Percentiles rank a stretch among this genome's conserved stretches.
Evolutionary conservation across 352 stramenopile genomes (phyloP).

Genomic region (Pelagophyceae sp.): DNA sequence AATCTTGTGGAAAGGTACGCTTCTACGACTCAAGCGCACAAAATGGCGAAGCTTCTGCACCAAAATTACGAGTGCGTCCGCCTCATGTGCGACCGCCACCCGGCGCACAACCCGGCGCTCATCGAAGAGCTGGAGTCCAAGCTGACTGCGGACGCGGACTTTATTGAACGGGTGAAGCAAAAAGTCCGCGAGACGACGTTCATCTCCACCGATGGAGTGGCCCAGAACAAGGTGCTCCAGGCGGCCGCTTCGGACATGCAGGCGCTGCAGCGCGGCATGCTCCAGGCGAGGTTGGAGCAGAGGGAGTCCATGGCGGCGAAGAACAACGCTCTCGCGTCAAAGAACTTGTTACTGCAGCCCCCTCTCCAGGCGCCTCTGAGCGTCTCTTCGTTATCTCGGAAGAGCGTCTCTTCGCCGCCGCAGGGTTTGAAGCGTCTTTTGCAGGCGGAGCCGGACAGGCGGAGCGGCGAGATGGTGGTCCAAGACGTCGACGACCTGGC

Average conservation of each 20-base stretch:
- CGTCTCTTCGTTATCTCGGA: no score
- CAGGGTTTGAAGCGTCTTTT: no score
- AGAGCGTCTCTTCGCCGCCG: no score
- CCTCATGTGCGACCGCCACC: conserved; percentile 31
- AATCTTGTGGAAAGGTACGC: neutral
- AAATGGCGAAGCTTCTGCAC: conserved; percentile 12
- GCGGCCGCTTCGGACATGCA: neutral
- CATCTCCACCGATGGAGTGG: neutral
- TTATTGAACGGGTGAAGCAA: conserved; percentile 27
- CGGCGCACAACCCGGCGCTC: conserved; percentile 29
- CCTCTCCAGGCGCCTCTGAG: no score
- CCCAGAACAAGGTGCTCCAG: neutral
- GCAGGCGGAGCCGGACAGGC: no score
- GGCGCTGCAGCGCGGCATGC: neutral
- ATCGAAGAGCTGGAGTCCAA: conserved; percentile 33
- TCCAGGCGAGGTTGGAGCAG: neutral
- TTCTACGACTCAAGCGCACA: neutral
- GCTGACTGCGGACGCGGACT: conserved; percentile 23
- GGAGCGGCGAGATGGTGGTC: no score
- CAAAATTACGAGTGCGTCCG: conserved; percentile 13
- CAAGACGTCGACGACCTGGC: neutral
- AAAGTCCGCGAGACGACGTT: conserved; percentile 24
- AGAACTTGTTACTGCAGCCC: no score
- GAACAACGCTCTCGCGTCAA: neutral
- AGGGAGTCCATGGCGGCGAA: neutral